phyloP scores from a whole-genome alignment of 2,329 filamentous ascomycete species.

The Geoglossum cookeanum region DNA sequence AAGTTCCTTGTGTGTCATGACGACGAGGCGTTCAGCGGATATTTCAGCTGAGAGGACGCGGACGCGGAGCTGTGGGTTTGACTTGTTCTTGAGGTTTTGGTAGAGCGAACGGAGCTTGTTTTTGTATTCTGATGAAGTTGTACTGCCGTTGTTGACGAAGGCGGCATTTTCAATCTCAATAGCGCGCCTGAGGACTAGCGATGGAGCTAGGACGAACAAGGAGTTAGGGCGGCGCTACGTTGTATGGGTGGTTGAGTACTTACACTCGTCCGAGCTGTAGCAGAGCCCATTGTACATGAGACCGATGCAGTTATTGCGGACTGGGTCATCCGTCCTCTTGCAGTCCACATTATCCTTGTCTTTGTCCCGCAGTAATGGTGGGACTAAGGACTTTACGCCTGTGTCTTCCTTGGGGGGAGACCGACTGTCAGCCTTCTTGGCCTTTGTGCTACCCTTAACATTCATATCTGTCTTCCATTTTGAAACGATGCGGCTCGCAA shows the following conservation, averaged over 20 bases:
- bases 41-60: conserved; percentile 63
- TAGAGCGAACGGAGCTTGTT: conserved; percentile 82
- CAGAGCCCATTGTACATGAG: conserved; percentile 88
- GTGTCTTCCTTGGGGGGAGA: conserved; percentile 23
- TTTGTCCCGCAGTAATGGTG: conserved; percentile 61
- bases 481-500: conserved; percentile 64
- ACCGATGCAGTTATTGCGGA: conserved; percentile 70
- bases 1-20: conserved; percentile 78
- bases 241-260: conserved; percentile 10
- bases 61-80: conserved; percentile 57
- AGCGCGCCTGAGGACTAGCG: conserved; percentile 45
- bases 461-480: conserved; percentile 77
- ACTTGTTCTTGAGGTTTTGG: conserved; percentile 85
- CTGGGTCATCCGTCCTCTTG: conserved; percentile 51
- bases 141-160: conserved; percentile 46
- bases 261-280: conserved; percentile 39
- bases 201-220: conserved; percentile 26
- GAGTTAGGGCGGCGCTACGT: neutral
- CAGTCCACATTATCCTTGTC: conserved; percentile 64
- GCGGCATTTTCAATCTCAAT: conserved; percentile 63
- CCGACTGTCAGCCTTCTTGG: conserved; percentile 28
- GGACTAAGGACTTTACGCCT: conserved; percentile 33
- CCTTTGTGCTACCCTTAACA: conserved; percentile 26
- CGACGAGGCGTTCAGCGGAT: conserved; percentile 51
- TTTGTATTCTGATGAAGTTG: conserved; percentile 59